Evolutionary conservation across 2,329 filamentous ascomycete genomes (phyloP).

Genomic region (Kalaharituber pfeilii): DNA sequence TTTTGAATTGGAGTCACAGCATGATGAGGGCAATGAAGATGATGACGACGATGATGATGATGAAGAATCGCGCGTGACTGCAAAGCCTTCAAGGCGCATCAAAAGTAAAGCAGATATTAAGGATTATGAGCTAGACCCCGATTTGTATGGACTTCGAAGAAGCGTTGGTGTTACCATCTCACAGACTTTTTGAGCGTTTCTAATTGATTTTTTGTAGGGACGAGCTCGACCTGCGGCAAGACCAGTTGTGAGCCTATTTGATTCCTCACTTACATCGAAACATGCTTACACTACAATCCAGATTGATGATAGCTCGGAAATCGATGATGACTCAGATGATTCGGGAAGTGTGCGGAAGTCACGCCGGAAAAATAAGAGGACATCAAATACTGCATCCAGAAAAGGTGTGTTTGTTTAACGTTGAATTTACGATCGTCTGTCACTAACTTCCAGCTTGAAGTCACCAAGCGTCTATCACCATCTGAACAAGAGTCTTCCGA

Average conservation of each 20-base stretch:
- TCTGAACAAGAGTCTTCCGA: conserved; percentile 29
- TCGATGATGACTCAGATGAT: conserved; percentile 18
- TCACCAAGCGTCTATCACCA: conserved; percentile 5
- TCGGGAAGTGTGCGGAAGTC: background rate
- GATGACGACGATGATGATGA: conserved; percentile 50
- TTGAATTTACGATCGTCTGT: background rate
- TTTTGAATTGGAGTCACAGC: conserved; percentile 13
- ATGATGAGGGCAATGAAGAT: conserved; percentile 34
- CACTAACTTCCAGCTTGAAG: conserved; percentile 4
- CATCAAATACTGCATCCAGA: conserved; percentile 10
- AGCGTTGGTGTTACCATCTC: conserved; percentile 46
- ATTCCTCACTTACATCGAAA: background rate
- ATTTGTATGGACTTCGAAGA: conserved; percentile 81
- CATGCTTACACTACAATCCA: background rate
- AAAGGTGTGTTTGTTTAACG: conserved; percentile 6
- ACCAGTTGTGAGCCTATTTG: conserved; percentile 36
- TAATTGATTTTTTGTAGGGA: conserved; percentile 30
- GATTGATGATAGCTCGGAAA: conserved; percentile 5
- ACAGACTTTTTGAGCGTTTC: conserved; percentile 1
- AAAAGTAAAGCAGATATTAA: conserved; percentile 39
- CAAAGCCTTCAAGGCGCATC: conserved; percentile 53
- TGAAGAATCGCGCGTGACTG: conserved; percentile 39
- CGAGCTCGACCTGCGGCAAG: conserved; percentile 42
- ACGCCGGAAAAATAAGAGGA: conserved; percentile 8
- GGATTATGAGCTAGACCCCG: conserved; percentile 62